A percentile compares a stretch with the other conserved stretches of the same genome.
Evolutionary conservation across 495 filamentous ascomycete genomes (phyloP).

Genomic region (Penicillium longicatenatum): DNA sequence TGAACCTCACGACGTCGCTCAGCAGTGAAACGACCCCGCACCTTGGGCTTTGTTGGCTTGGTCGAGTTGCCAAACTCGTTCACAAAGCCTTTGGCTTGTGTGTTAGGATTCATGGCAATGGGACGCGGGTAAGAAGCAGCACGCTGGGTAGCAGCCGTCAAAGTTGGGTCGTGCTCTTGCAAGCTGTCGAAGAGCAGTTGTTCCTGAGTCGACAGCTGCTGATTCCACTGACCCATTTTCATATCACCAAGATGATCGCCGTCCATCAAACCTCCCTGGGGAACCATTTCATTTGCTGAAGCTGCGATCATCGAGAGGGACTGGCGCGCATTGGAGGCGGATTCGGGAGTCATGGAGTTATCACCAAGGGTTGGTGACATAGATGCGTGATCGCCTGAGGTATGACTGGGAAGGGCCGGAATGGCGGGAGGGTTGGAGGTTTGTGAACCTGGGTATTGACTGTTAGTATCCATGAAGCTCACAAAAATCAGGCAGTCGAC

Average conservation of each 20-base stretch:
- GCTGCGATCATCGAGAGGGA: slow-evolving; percentile 54
- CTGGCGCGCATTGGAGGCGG: slow-evolving; percentile 44
- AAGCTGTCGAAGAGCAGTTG: slow-evolving; percentile 50
- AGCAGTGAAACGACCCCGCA: slow-evolving; percentile 68
- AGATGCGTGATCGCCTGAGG: slow-evolving; percentile 37
- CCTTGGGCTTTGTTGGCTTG: slow-evolving; percentile 56
- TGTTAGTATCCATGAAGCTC: slow-evolving; percentile 20
- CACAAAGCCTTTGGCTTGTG: slow-evolving; percentile 56
- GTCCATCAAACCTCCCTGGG: slow-evolving; percentile 45
- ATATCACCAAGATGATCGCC: slow-evolving; percentile 39
- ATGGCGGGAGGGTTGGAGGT: slow-evolving; percentile 31
- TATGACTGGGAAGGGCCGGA: slow-evolving; percentile 38
- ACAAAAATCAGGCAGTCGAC: background rate
- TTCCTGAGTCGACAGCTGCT: slow-evolving; percentile 45
- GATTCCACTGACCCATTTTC: slow-evolving; percentile 42
- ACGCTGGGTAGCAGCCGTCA: slow-evolving; percentile 49
- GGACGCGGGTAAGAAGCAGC: slow-evolving; percentile 53
- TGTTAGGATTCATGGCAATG: slow-evolving; percentile 57
- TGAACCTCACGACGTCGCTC: slow-evolving; percentile 75
- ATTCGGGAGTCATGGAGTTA: slow-evolving; percentile 41
- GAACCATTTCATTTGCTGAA: slow-evolving; percentile 52
- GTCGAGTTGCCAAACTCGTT: slow-evolving; percentile 57
- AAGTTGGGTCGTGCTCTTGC: slow-evolving; percentile 47
- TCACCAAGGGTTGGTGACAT: slow-evolving; percentile 45
- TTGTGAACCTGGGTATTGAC: slow-evolving; percentile 29